These are phyloP conservation scores for Juncus effusus DNA, from an alignment of 176 grass and related monocot genomes.

Conservation along the genomic window DNA sequence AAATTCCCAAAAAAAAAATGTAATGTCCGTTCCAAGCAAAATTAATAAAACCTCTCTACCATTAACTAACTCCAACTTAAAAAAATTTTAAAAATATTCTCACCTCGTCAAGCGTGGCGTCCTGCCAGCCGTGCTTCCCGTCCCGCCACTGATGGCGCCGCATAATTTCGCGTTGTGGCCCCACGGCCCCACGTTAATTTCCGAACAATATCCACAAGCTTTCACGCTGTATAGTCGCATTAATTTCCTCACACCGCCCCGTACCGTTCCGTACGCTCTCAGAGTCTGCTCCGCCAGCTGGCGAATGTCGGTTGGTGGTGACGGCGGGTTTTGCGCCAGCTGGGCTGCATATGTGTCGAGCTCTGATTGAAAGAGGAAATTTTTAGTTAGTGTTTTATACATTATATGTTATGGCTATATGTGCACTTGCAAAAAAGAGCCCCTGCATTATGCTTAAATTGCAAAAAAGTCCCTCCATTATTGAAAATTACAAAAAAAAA, in stretches of 20 bases:
- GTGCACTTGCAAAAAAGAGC: not conserved
- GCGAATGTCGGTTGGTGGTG: constrained; percentile 37
- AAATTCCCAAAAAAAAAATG: too few relatives aligned
- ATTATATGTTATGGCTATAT: not conserved
- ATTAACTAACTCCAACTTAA: not conserved
- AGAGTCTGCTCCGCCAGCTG: constrained; percentile 59
- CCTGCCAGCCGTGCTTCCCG: constrained; percentile 95
- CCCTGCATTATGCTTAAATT: too few relatives aligned
- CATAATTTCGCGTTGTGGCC: constrained; percentile 90
- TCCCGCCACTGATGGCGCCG: constrained; percentile 93
- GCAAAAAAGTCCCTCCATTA: too few relatives aligned
- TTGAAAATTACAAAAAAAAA: too few relatives aligned
- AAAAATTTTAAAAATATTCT: not conserved
- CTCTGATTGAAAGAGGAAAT: constrained; percentile 26
- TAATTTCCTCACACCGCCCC: constrained; percentile 43
- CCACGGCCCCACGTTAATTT: constrained; percentile 85
- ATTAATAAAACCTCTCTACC: too few relatives aligned
- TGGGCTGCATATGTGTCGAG: constrained; percentile 62
- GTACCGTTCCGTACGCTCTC: constrained; percentile 65
- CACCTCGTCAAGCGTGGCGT: constrained; percentile 65
- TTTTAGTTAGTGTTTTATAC: not conserved
- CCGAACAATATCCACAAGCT: constrained; percentile 37
- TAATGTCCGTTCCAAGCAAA: too few relatives aligned
- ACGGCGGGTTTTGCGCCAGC: constrained; percentile 18
- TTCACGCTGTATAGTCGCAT: constrained; percentile 63